A percentile compares a stretch with the other conserved stretches of the same genome.
These are phyloP conservation scores for Aspergillus affinis DNA, from an alignment of 495 filamentous ascomycete genomes.

Conservation along the genomic window DNA sequence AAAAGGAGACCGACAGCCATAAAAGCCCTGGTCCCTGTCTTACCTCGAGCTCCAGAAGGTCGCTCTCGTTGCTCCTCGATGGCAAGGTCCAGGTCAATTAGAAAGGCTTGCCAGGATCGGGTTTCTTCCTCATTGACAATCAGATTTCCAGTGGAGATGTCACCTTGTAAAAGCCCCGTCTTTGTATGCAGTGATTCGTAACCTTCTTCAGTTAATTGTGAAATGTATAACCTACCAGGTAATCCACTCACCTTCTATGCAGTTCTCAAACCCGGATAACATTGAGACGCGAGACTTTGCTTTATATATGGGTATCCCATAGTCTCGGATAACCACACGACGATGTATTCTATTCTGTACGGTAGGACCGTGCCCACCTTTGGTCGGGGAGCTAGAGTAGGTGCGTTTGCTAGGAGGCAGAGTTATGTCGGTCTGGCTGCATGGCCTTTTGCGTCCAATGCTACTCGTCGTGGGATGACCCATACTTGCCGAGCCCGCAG, in stretches of 20 bases:
- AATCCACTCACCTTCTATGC: constrained; percentile 19
- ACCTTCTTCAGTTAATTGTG: constrained; percentile 17
- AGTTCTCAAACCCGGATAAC: constrained; percentile 37
- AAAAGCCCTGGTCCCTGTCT: constrained; percentile 34
- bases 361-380: neutral
- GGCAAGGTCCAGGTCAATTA: constrained; percentile 40
- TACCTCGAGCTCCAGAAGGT: constrained; percentile 15
- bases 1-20: constrained; percentile 27
- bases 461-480: neutral
- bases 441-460: neutral
- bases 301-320: constrained; percentile 39
- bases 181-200: constrained; percentile 31
- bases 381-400: constrained; percentile 7
- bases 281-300: constrained; percentile 37
- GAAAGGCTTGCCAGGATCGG: constrained; percentile 25
- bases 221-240: too few relatives aligned
- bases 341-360: constrained; percentile 40
- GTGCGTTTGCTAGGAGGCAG: neutral
- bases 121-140: constrained; percentile 36
- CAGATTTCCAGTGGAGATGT: constrained; percentile 42
- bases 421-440: neutral
- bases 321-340: constrained; percentile 42
- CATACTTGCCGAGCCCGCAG: too few relatives aligned
- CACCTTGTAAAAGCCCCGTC: constrained; percentile 28
- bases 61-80: constrained; percentile 19